Conservation (phyloP, 2,329 filamentous ascomycete species). For the Phoma sp. region DNA sequence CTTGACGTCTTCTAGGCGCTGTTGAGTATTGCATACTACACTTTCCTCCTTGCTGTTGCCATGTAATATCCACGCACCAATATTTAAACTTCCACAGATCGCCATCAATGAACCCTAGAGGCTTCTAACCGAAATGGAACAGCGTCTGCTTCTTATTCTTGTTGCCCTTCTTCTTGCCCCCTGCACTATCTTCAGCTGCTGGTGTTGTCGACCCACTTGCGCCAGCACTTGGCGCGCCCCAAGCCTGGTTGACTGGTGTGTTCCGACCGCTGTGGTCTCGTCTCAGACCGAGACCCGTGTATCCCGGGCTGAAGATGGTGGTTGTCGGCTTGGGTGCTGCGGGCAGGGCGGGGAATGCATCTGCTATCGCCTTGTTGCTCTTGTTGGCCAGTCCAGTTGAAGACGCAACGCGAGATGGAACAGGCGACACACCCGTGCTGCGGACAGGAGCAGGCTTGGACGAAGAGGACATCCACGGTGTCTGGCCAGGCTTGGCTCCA, state of each 20-base stretch:
- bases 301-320: constrained; percentile 60
- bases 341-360: constrained; percentile 85
- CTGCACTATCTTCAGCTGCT: constrained; percentile 30
- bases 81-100: not conserved
- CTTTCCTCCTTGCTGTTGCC: constrained; percentile 5
- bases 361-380: constrained; percentile 42
- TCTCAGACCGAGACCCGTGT: constrained; percentile 54
- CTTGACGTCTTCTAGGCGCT: not conserved
- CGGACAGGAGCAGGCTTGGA: constrained; percentile 26
- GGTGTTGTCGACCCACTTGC: constrained; percentile 33
- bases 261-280: constrained; percentile 52
- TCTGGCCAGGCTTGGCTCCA: constrained; percentile 47
- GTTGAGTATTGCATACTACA: not conserved
- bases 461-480: constrained; percentile 46
- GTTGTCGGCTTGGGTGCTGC: constrained; percentile 74
- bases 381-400: constrained; percentile 39
- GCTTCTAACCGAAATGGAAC: constrained; percentile 57
- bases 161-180: constrained; percentile 56
- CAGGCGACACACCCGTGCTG: constrained; percentile 42
- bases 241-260: constrained; percentile 49
- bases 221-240: constrained; percentile 45
- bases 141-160: constrained; percentile 61
- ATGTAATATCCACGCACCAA: too few relatives aligned
- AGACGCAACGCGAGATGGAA: constrained; percentile 43
- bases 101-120: not conserved